Base-by-base conservation (phyloP, 805 yeast species). In the Torulaspora franciscae region DNA sequence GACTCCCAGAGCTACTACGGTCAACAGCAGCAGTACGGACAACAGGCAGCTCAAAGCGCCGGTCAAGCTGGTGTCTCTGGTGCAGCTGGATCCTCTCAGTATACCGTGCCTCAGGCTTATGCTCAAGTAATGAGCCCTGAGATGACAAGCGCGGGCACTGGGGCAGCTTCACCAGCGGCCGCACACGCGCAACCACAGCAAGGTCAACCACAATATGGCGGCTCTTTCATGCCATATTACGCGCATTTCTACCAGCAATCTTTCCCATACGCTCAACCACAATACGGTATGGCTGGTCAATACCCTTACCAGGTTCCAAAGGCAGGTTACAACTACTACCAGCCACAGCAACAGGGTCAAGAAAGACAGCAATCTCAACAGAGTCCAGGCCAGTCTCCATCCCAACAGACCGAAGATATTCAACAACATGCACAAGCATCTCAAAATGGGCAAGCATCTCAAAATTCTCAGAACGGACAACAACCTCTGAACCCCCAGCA, bases 181-280 rank as follows among this genome's bases (percentile, higher is more conserved):
- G 40, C 60, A 38, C 57, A 56, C 26, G 51, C 54, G 36, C 61
- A 52, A 47, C 50, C 52, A 46, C 49, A 51, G 41, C 55, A 58
- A 42, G 57, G 50, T 28, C 65, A 60, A 42, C 64, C 56, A 47
- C 58, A 58, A 33, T 61, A 63, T 33, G 65, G 64, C 30, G 62
- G 61, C 13, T 56, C 63, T 6, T 63, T 62, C 47, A 61, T 62
- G 65, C 68, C 68, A 44, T 61, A 63, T 43, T 62, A 64, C 41
- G 62, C 58, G 32, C 66, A 61, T 45, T 63, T 59, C 49, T 62
- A 64, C 53, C 66, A 62, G 48, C 66, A 64, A 51, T 57, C 63
- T 11, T 60, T 64, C 62, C 66, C 66, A 43, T 63, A 63, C 42
- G 67, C 58, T 32, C 67, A 64, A 50, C 68, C 68, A 37, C 68